Percentiles rank a stretch among this genome's conserved stretches.
These are phyloP conservation scores for Russula ochroleuca DNA, from an alignment of 768 basidiomycete species.

Conservation along the genomic window DNA sequence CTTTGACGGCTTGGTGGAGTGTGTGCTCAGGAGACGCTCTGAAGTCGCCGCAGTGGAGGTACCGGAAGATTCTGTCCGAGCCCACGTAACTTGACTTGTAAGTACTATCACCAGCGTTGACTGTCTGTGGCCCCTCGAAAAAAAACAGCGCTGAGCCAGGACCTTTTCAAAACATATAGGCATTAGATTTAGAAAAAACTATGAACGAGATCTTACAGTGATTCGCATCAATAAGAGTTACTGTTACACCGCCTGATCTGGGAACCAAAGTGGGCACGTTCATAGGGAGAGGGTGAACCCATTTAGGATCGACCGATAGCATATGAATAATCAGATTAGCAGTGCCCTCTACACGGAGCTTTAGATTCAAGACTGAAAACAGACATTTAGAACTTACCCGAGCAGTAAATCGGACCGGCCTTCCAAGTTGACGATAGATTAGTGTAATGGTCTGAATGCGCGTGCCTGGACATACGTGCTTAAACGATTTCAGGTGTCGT, in stretches of 20 bases:
- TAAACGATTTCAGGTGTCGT: background rate
- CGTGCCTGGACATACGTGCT: conserved; percentile 56
- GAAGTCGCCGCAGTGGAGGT: conserved; percentile 94
- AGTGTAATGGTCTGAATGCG: conserved; percentile 96
- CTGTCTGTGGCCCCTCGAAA: conserved; percentile 88
- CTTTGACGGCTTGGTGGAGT: conserved; percentile 75
- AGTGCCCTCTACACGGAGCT: conserved; percentile 52
- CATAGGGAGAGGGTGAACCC: conserved; percentile 85
- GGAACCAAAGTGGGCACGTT: conserved; percentile 71
- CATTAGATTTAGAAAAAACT: background rate
- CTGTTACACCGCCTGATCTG: conserved; percentile 76
- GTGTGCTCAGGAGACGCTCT: conserved; percentile 86
- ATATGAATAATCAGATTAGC: conserved; percentile 90
- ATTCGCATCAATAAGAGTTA: conserved; percentile 96
- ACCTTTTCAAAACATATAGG: conserved; percentile 32
- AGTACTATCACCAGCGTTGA: conserved; percentile 79
- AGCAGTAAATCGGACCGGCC: conserved; percentile 93
- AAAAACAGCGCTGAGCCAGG: conserved; percentile 94
- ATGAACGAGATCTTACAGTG: conserved; percentile 55
- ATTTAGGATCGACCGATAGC: conserved; percentile 82
- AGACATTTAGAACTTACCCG: conserved; percentile 38
- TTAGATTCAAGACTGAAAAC: background rate
- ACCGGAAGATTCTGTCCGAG: conserved; percentile 66
- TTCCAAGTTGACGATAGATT: conserved; percentile 86
- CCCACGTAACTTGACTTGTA: conserved; percentile 72